Conservation (phyloP, 2,329 filamentous ascomycete genomes). For the Calonectria hawksworthii region DNA sequence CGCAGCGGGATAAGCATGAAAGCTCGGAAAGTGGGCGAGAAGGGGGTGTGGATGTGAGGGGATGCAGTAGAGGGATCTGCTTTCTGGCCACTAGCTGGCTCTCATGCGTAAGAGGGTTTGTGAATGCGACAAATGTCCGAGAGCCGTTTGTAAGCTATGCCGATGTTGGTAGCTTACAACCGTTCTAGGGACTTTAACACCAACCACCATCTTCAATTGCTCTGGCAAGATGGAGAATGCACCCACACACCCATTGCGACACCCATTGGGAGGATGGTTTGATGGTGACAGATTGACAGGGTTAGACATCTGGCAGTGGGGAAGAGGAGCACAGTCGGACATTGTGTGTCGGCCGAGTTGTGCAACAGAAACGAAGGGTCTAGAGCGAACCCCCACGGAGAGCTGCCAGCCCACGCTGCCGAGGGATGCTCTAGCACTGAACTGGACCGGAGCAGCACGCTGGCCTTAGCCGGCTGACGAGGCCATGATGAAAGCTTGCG, state of each 20-base stretch:
- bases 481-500: constrained; percentile 26
- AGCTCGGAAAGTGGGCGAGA: constrained; percentile 34
- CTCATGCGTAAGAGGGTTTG: constrained; percentile 24
- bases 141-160: constrained; percentile 32
- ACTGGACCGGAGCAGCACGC: constrained; percentile 5
- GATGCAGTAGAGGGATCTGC: constrained; percentile 36
- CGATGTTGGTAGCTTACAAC: constrained; percentile 32
- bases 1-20: constrained; percentile 23
- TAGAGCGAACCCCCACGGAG: constrained; percentile 40
- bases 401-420: constrained; percentile 3
- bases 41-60: constrained; percentile 23
- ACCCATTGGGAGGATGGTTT: constrained; percentile 1
- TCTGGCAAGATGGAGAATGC: constrained; percentile 17
- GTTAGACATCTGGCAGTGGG: constrained; percentile 39
- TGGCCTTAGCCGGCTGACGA: constrained; percentile 21
- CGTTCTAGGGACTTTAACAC: constrained; percentile 35
- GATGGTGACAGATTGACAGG: constrained; percentile 2
- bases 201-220: constrained; percentile 22
- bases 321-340: constrained; percentile 34
- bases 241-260: constrained; percentile 29
- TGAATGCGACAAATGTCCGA: constrained; percentile 25
- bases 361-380: constrained; percentile 15
- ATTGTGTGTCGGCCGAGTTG: constrained; percentile 24
- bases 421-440: constrained; percentile 1
- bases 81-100: constrained; percentile 29